Percentiles rank a stretch among this genome's conserved stretches.
These are phyloP conservation scores for Canavalia gladiata DNA, from an alignment of 306 rosid species.

Conservation along the genomic window DNA sequence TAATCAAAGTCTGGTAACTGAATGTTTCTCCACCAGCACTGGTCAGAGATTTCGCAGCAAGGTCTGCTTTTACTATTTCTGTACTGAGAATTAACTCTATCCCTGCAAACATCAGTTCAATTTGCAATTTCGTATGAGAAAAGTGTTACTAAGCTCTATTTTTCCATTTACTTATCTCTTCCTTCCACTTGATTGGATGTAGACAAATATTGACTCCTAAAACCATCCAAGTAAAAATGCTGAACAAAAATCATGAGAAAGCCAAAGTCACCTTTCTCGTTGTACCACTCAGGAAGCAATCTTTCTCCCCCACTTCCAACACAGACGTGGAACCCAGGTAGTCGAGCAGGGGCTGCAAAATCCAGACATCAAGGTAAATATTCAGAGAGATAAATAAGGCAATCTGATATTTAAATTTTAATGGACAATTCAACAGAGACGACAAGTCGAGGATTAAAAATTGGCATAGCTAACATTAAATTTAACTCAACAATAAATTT, in stretches of 20 bases:
- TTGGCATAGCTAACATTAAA: slow-evolving; percentile 4
- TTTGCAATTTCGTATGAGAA: slow-evolving; percentile 47
- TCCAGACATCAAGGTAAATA: slow-evolving; percentile 35
- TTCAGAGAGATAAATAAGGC: slow-evolving; percentile 23
- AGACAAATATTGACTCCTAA: slow-evolving; percentile 1
- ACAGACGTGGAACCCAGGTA: slow-evolving; percentile 91
- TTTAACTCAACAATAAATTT: background rate
- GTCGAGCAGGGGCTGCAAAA: slow-evolving; percentile 97
- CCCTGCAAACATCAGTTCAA: slow-evolving; percentile 67
- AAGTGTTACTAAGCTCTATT: slow-evolving; percentile 15
- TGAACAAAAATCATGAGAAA: slow-evolving; percentile 24
- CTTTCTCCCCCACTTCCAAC: slow-evolving; percentile 98
- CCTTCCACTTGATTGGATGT: slow-evolving; percentile 16
- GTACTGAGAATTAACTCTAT: slow-evolving; percentile 81
- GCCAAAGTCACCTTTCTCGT: slow-evolving; percentile 74
- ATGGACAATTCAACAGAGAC: background rate
- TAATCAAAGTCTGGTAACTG: slow-evolving; percentile 74
- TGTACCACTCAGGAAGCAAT: slow-evolving; percentile 90
- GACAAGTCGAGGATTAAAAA: background rate
- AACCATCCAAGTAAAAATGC: slow-evolving; percentile 20
- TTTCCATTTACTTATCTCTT: slow-evolving; percentile 18
- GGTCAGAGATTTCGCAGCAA: slow-evolving; percentile 71
- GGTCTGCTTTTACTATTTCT: slow-evolving; percentile 87
- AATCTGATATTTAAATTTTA: slow-evolving; percentile 20
- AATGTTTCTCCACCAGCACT: slow-evolving; percentile 76